These are phyloP conservation scores for Nigrospora osmanthi DNA, from an alignment of 2,329 filamentous ascomycete genomes.

Conservation along the genomic window DNA sequence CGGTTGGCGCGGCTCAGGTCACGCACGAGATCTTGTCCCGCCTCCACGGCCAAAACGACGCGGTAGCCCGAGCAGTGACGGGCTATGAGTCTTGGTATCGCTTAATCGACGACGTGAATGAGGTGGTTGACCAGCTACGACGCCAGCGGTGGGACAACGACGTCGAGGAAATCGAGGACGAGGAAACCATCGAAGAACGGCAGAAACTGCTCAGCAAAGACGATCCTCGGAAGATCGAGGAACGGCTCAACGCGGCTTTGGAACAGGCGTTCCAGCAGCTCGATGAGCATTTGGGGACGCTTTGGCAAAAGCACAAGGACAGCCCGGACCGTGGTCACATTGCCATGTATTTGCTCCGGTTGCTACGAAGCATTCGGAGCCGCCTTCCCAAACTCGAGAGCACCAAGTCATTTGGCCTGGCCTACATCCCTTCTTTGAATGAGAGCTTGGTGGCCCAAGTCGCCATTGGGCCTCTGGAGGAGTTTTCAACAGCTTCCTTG, in stretches of 20 bases:
- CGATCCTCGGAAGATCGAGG: conserved; percentile 57
- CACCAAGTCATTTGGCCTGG: conserved; percentile 48
- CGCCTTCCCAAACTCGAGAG: conserved; percentile 48
- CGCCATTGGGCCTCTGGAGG: conserved; percentile 37
- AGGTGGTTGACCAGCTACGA: conserved; percentile 56
- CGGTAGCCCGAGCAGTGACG: conserved; percentile 53
- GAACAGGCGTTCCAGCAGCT: conserved; percentile 50
- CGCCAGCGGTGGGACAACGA: conserved; percentile 71
- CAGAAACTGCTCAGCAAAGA: conserved; percentile 64
- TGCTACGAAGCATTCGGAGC: conserved; percentile 66
- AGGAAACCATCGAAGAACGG: conserved; percentile 58
- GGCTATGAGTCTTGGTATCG: conserved; percentile 66
- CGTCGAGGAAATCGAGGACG: conserved; percentile 65
- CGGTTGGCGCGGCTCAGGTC: conserved; percentile 58
- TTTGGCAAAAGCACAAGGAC: conserved; percentile 40
- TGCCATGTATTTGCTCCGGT: conserved; percentile 61
- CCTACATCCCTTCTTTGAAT: conserved; percentile 58
- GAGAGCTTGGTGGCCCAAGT: conserved; percentile 48
- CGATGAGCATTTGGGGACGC: conserved; percentile 41
- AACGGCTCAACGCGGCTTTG: conserved; percentile 49
- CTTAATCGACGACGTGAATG: conserved; percentile 60
- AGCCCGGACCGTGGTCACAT: conserved; percentile 41
- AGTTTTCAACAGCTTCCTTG: conserved; percentile 34
- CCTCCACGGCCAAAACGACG: conserved; percentile 63
- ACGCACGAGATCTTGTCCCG: conserved; percentile 61